Percentiles rank a stretch among this genome's conserved stretches.
These are phyloP conservation scores for Wallacemonas sp. DNA, from an alignment of 208 protist species.

Conservation along the genomic window DNA sequence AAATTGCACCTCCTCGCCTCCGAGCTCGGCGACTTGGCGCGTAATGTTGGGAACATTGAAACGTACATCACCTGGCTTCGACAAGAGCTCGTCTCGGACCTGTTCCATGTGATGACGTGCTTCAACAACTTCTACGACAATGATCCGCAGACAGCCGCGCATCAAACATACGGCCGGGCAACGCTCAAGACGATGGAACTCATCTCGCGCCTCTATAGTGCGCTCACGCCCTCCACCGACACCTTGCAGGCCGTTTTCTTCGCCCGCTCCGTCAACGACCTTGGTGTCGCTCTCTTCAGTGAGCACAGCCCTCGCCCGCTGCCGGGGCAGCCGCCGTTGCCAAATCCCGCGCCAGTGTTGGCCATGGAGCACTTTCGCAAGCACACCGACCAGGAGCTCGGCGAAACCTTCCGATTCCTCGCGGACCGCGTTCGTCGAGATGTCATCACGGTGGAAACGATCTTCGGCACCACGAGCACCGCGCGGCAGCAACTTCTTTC, in stretches of 20 bases:
- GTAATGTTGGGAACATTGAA: slow-evolving; percentile 58
- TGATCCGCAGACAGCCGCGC: slow-evolving; percentile 51
- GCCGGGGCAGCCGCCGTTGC: slow-evolving; percentile 48
- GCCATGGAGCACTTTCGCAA: slow-evolving; percentile 75
- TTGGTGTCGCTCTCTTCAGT: slow-evolving; percentile 64
- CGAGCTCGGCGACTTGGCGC: slow-evolving; percentile 59
- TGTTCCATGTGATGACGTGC: slow-evolving; percentile 75
- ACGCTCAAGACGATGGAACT: slow-evolving; percentile 80
- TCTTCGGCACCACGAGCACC: slow-evolving; percentile 75
- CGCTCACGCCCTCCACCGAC: slow-evolving; percentile 67
- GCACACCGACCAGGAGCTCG: slow-evolving; percentile 54
- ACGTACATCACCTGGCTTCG: slow-evolving; percentile 75
- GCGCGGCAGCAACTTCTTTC: slow-evolving; percentile 80
- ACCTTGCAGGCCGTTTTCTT: slow-evolving; percentile 74
- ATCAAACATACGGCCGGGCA: slow-evolving; percentile 63
- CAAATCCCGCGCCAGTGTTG: slow-evolving; percentile 26
- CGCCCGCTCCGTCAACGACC: slow-evolving; percentile 64
- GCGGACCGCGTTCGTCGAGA: slow-evolving; percentile 70
- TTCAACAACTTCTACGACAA: slow-evolving; percentile 81
- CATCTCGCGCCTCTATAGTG: slow-evolving; percentile 68
- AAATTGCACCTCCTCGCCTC: slow-evolving; percentile 51
- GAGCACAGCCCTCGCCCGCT: slow-evolving; percentile 69
- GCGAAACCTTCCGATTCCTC: slow-evolving; percentile 64
- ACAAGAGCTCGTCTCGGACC: slow-evolving; percentile 74
- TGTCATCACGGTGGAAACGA: slow-evolving; percentile 78